These are phyloP conservation scores for Wickerhamiella nectarea DNA, from an alignment of 805 yeast genomes.

Conservation along the genomic window DNA sequence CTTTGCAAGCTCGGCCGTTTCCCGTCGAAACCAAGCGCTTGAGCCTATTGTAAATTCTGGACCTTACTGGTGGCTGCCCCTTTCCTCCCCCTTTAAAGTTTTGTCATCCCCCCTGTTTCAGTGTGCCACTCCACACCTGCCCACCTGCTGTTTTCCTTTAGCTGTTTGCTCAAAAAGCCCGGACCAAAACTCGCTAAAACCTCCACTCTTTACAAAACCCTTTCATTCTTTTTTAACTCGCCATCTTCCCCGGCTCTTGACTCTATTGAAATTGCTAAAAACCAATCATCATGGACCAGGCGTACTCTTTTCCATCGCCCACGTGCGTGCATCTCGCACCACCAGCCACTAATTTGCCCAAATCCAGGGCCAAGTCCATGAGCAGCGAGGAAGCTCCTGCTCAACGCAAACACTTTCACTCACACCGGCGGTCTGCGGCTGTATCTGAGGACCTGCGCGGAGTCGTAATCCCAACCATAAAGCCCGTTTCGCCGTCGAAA, in stretches of 20 bases:
- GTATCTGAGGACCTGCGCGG: conserved; percentile 20
- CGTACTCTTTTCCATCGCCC: conserved; percentile 5
- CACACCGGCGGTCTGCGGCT: conserved; percentile 22
- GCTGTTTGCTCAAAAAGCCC: no score
- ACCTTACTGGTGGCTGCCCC: no score
- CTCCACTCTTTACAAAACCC: no score
- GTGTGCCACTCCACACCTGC: no score
- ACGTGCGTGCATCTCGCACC: conserved; percentile 2
- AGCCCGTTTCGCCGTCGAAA: not conserved
- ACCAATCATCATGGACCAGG: conserved; percentile 4
- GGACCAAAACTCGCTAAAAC: no score
- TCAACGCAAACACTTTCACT: conserved; percentile 12
- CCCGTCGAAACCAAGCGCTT: no score
- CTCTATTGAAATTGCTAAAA: not conserved
- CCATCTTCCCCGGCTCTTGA: no score
- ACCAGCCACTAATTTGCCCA: not conserved
- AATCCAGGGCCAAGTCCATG: conserved; percentile 8
- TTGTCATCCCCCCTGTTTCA: no score
- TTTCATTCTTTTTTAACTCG: conserved; percentile 3
- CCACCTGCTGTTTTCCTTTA: no score
- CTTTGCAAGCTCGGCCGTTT: no score
- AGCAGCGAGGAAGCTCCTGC: conserved; percentile 7
- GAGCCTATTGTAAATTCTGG: no score
- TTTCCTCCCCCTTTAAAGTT: no score
- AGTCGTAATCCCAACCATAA: not conserved